These are phyloP conservation scores for Solanum microdontum DNA, from an alignment of 257 asterid species.

Conservation along the genomic window DNA sequence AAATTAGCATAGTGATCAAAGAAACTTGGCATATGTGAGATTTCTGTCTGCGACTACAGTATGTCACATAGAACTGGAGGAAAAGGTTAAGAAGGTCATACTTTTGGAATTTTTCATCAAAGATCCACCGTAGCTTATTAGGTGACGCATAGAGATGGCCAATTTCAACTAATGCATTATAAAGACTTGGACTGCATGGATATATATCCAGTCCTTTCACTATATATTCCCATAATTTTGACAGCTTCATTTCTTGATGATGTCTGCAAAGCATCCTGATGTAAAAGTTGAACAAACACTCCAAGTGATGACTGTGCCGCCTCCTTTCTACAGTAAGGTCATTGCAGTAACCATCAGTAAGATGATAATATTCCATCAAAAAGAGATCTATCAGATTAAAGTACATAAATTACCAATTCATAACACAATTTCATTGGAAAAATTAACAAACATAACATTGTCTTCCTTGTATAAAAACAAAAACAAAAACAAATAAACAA, in stretches of 20 bases:
- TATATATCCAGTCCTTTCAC: constrained; percentile 66
- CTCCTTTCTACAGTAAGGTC: constrained; percentile 59
- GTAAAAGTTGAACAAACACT: constrained; percentile 61
- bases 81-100: constrained; percentile 11
- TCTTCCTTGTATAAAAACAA: not conserved
- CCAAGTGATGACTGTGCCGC: constrained; percentile 61
- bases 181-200: constrained; percentile 55
- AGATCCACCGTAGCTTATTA: constrained; percentile 65
- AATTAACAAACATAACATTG: not conserved
- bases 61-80: not conserved
- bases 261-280: constrained; percentile 46
- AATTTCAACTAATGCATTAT: constrained; percentile 49
- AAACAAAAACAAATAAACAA: not conserved
- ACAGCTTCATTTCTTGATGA: constrained; percentile 34
- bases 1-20: not conserved
- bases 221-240: constrained; percentile 59
- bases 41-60: not conserved
- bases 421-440: not conserved
- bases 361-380: not conserved
- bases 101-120: constrained; percentile 60
- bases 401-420: not conserved
- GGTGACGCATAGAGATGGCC: constrained; percentile 66
- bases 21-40: not conserved
- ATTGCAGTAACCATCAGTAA: not conserved
- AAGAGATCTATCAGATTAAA: not conserved